Evolutionary conservation across 2,329 filamentous ascomycete species (phyloP).

Genomic region (Cladophialophora carrionii): DNA sequence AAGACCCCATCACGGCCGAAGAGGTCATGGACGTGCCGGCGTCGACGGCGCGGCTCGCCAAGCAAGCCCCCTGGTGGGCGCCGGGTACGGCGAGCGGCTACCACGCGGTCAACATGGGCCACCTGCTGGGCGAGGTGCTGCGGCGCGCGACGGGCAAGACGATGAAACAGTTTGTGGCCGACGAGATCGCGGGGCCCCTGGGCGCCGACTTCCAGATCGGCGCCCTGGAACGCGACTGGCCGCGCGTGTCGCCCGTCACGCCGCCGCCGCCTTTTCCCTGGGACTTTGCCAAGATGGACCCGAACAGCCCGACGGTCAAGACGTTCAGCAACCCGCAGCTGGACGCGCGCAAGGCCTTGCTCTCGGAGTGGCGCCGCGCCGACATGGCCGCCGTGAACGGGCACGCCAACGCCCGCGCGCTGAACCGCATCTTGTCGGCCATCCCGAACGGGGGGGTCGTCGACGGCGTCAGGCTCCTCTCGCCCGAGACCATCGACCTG

Average conservation of each 20-base stretch:
- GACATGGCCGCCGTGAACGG: constrained; percentile 53
- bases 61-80: constrained; percentile 51
- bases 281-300: constrained; percentile 34
- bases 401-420: constrained; percentile 50
- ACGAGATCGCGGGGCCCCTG: constrained; percentile 50
- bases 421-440: constrained; percentile 50
- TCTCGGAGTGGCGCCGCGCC: constrained; percentile 44
- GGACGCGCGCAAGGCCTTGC: constrained; percentile 36
- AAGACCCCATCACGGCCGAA: constrained; percentile 41
- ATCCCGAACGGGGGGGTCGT: constrained; percentile 44
- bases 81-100: constrained; percentile 52
- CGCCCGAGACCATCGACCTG: constrained; percentile 48
- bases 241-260: constrained; percentile 47
- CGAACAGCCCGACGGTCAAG: constrained; percentile 41
- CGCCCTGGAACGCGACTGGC: constrained; percentile 48
- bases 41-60: constrained; percentile 45
- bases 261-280: constrained; percentile 32
- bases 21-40: constrained; percentile 44
- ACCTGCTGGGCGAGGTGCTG: constrained; percentile 52
- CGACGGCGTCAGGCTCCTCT: constrained; percentile 47
- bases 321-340: constrained; percentile 41
- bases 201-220: constrained; percentile 55
- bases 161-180: constrained; percentile 50
- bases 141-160: constrained; percentile 48
- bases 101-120: constrained; percentile 48